Conservation (phyloP, 306 rosid species). For the Sesbania bispinosa region DNA sequence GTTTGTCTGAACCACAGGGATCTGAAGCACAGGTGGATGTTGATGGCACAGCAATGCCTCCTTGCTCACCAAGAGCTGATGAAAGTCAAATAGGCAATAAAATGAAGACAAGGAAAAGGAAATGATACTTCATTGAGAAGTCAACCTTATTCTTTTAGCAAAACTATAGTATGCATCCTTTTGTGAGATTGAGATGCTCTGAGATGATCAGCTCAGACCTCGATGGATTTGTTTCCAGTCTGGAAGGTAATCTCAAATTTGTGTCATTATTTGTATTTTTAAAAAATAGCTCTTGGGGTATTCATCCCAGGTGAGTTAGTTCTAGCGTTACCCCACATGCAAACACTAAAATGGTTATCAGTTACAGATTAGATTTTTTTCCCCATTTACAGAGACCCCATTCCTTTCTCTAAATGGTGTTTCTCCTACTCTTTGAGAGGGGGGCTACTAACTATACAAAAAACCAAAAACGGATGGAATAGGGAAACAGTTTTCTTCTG, state of each 20-base stretch:
- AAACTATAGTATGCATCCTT: slow-evolving; percentile 26
- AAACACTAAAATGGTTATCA: slow-evolving; percentile 7
- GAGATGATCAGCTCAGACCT: slow-evolving; percentile 20
- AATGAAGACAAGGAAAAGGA: slow-evolving; percentile 47
- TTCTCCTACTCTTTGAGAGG: background rate
- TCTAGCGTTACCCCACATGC: slow-evolving; percentile 11
- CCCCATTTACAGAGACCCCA: background rate
- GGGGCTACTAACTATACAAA: slow-evolving; percentile 2
- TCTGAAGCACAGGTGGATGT: slow-evolving; percentile 22
- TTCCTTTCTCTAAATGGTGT: too few species aligned
- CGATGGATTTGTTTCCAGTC: slow-evolving; percentile 24
- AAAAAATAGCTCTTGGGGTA: background rate
- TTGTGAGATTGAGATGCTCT: slow-evolving; percentile 26
- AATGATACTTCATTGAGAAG: slow-evolving; percentile 35
- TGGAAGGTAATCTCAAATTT: slow-evolving; percentile 4
- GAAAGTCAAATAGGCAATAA: slow-evolving; percentile 34
- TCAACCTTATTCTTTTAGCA: slow-evolving; percentile 23
- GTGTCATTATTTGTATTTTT: slow-evolving; percentile 29
- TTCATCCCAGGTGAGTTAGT: slow-evolving; percentile 29
- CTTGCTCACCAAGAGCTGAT: slow-evolving; percentile 22
- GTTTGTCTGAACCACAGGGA: slow-evolving; percentile 41
- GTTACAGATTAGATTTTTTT: background rate
- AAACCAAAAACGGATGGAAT: background rate
- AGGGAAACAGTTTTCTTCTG: background rate
- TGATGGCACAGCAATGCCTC: slow-evolving; percentile 16